Evolutionary conservation across 169 alveolate species (phyloP), one percentile per base, ranked within the genome.

Genomic region (Plasmodium gallinaceum): DNA sequence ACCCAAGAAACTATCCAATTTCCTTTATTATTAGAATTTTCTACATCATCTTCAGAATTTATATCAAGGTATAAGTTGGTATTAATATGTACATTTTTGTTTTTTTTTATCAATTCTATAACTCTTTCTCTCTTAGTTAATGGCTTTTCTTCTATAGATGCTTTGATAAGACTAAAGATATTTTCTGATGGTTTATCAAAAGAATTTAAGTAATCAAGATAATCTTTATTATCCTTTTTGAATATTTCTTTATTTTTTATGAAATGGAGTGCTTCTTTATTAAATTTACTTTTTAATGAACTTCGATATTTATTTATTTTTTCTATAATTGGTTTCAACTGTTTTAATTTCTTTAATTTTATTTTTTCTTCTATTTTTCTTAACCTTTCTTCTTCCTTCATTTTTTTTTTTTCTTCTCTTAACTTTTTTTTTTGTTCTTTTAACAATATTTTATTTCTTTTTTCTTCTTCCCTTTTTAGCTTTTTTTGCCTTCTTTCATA

Each of bases 1-100:
- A 78, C 90, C 95, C 95, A 93, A 26, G 90, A 93, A 22, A 88
- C 93, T 42, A 93, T 46, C 95, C 95, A 93, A 16, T 93, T 89
- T 12, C 95, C 95, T 18, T 52, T 9, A 14, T 43, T 68, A 7
- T 51, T 12, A 52, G 12, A 10, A 0, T 24, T 43, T 6, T 37
- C 46, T 24, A 5, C 48, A 26, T 9, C 32, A 6, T 43, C 64
- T 26, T 32, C 62, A 68, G 42, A 16, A 9, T 20, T 12, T 26
- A 43, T 26, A 51, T 68, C 76, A 16, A 68, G 61, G 16, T 43
- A 68, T 26, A 68, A 12, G n/a, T 26, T 1, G 5, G 61, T 58
- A 22, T 12, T 46, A n/a, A 68, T 7, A 18, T 12, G 76, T 7
- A 45, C 60, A 9, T 14, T 14, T 14, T 48, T 48, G 9, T 39